A percentile compares a stretch with the other conserved stretches of the same genome.
These are phyloP conservation scores for Prinsepia uniflora DNA, from an alignment of 306 rosid genomes.

Conservation along the genomic window DNA sequence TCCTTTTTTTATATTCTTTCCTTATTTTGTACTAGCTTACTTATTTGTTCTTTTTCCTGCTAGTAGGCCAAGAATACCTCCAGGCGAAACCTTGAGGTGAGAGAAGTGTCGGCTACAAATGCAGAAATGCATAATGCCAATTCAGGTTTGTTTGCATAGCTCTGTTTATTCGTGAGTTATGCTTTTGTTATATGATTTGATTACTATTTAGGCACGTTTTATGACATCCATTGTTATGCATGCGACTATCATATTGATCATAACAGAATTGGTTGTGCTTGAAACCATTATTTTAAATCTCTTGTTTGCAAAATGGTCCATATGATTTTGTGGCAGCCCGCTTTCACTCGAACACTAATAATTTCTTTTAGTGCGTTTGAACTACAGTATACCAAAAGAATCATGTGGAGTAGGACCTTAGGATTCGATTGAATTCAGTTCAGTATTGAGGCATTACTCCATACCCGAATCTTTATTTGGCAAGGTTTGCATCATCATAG, in stretches of 20 bases:
- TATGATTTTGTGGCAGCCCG: background rate
- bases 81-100: conserved; percentile 27
- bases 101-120: background rate
- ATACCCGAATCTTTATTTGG: conserved; percentile 73
- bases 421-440: conserved; percentile 2
- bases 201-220: background rate
- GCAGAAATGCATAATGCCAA: conserved; percentile 9
- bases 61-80: conserved; percentile 36
- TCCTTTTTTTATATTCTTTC: background rate
- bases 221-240: background rate
- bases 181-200: background rate
- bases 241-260: background rate
- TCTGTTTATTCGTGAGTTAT: background rate
- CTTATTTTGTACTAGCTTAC: background rate
- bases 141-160: conserved; percentile 21
- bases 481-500: conserved; percentile 90
- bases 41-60: background rate
- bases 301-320: too few relatives aligned
- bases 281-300: background rate
- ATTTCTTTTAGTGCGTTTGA: background rate
- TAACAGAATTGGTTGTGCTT: background rate
- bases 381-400: background rate
- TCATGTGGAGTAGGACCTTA: background rate
- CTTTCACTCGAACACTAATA: background rate
- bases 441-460: conserved; percentile 46